Evolutionary conservation across 305 asterid species (phyloP).

Genomic region (Plantago coronopus): DNA sequence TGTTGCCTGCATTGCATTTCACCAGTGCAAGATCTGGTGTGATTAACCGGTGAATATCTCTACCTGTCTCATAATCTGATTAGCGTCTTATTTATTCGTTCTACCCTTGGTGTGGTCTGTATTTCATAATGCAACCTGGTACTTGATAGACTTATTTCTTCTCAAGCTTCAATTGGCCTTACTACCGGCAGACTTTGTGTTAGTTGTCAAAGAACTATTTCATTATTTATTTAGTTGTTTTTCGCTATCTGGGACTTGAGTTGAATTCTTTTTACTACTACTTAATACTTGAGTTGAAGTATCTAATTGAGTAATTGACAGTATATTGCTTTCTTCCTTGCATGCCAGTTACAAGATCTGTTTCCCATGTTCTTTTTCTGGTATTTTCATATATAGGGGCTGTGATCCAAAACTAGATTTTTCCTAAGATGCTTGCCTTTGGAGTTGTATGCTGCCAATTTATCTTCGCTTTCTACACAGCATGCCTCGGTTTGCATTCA

Average conservation of each 20-base stretch:
- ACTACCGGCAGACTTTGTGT: too few species aligned
- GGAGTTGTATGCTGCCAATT: background rate
- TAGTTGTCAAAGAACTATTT: too few species aligned
- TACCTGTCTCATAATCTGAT: slow-evolving; percentile 3
- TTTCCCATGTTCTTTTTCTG: background rate
- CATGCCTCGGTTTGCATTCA: background rate
- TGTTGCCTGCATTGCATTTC: slow-evolving; percentile 54
- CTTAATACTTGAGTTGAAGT: too few species aligned
- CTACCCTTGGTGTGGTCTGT: background rate
- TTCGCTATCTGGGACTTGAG: too few species aligned
- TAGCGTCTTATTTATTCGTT: slow-evolving; percentile 4
- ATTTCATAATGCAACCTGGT: slow-evolving; percentile 4
- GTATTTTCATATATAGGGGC: background rate
- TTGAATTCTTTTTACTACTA: too few species aligned
- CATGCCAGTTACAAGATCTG: background rate
- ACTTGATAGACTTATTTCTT: background rate
- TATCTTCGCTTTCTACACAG: background rate
- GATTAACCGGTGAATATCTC: slow-evolving; percentile 26
- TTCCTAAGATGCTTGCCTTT: background rate
- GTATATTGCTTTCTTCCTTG: background rate
- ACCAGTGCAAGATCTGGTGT: slow-evolving; percentile 25
- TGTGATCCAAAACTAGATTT: slow-evolving; percentile 1
- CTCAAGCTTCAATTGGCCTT: background rate
- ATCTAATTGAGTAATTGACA: too few species aligned
- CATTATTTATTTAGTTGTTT: too few species aligned